Percentiles rank a stretch among this genome's conserved stretches.
These are phyloP conservation scores for Entomortierella chlamydospora DNA, from an alignment of 192 early-diverging fungal genomes.

Conservation along the genomic window DNA sequence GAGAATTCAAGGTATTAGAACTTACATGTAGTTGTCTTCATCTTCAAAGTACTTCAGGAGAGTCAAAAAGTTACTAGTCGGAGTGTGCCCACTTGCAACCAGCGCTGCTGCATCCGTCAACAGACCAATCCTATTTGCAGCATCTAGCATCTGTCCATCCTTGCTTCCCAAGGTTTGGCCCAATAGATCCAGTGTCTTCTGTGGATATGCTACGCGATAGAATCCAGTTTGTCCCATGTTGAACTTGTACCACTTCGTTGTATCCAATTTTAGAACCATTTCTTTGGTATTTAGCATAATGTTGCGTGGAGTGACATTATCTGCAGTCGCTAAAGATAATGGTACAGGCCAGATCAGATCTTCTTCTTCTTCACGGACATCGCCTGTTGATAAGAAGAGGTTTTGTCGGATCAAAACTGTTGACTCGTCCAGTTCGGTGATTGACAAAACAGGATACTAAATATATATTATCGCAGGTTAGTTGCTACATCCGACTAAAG, in stretches of 20 bases:
- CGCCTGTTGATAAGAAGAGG: conserved; percentile 88
- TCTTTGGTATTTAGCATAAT: conserved; percentile 63
- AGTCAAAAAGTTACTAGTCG: conserved; percentile 79
- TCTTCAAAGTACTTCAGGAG: conserved; percentile 77
- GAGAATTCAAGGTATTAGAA: background rate
- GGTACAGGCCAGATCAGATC: conserved; percentile 80
- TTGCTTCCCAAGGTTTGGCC: conserved; percentile 62
- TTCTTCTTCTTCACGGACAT: conserved; percentile 85
- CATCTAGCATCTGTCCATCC: conserved; percentile 60
- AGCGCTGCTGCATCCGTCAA: conserved; percentile 87
- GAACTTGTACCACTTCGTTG: conserved; percentile 83
- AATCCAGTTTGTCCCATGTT: conserved; percentile 86
- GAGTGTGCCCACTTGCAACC: conserved; percentile 78
- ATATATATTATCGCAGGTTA: background rate
- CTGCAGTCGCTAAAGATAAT: conserved; percentile 56
- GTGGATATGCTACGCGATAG: conserved; percentile 86
- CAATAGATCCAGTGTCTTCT: conserved; percentile 61
- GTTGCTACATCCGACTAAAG: too few species aligned
- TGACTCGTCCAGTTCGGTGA: conserved; percentile 38
- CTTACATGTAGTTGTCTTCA: conserved; percentile 85
- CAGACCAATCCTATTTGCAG: conserved; percentile 78
- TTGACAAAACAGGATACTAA: conserved; percentile 38
- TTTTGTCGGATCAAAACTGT: conserved; percentile 72
- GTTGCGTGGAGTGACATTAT: conserved; percentile 63
- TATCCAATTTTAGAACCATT: conserved; percentile 60